phyloP scores from a whole-genome alignment of 225 moss, liverwort and hornwort species.

The Pseudoscleropodium purum region DNA sequence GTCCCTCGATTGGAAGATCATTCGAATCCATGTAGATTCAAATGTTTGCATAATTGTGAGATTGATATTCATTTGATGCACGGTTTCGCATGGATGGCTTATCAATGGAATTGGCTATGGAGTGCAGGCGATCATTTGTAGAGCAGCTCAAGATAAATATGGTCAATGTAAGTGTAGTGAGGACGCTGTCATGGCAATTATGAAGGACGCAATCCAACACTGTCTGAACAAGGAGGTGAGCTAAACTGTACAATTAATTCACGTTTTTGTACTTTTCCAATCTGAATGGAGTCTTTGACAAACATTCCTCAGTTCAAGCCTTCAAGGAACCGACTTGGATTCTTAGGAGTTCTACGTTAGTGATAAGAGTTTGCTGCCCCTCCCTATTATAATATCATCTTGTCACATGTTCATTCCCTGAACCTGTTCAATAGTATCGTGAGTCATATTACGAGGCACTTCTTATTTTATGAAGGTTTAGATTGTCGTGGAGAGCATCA shows the following conservation, averaged over 20 bases:
- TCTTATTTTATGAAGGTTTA: neutral
- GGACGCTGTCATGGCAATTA: constrained; percentile 26
- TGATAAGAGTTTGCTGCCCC: neutral
- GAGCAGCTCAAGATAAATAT: constrained; percentile 12
- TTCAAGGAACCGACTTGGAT: neutral
- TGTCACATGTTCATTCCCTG: neutral
- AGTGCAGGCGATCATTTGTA: constrained; percentile 6
- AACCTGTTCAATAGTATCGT: neutral
- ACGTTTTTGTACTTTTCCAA: neutral
- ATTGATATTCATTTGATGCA: neutral
- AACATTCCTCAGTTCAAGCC: neutral
- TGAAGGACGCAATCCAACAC: constrained; percentile 34
- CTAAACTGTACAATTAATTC: neutral
- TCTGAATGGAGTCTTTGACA: neutral
- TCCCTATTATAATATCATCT: neutral
- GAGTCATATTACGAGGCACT: neutral
- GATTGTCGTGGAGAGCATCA: neutral
- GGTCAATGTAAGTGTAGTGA: constrained; percentile 16
- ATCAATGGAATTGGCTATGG: neutral
- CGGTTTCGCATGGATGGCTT: neutral
- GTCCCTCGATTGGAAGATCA: neutral
- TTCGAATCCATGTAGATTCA: neutral
- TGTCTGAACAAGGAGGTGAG: constrained; percentile 27
- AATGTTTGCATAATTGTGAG: neutral
- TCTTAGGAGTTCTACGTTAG: neutral